phyloP scores from a whole-genome alignment of 2,329 filamentous ascomycete species.

The Aspergillus hiratsukae region DNA sequence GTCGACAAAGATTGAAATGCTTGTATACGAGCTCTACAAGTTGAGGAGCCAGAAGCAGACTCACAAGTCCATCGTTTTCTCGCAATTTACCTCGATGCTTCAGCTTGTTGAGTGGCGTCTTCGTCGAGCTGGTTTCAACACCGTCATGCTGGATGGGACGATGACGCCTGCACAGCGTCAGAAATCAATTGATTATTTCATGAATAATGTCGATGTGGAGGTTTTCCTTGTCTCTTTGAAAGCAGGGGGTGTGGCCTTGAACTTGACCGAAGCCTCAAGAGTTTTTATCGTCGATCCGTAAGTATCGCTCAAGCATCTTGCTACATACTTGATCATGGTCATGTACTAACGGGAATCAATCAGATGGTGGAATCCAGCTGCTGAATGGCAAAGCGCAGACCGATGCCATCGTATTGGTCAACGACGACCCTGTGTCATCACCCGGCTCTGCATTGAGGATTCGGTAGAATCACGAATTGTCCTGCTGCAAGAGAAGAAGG shows the following conservation, averaged over 20 bases:
- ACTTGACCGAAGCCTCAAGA: slow-evolving; percentile 87
- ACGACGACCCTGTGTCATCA: slow-evolving; percentile 88
- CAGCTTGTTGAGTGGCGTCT: slow-evolving; percentile 96
- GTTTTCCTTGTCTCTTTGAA: slow-evolving; percentile 96
- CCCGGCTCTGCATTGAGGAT: slow-evolving; percentile 91
- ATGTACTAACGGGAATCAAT: slow-evolving; percentile 20
- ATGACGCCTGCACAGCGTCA: slow-evolving; percentile 95
- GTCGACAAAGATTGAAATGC: slow-evolving; percentile 94
- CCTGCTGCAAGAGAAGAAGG: slow-evolving; percentile 95
- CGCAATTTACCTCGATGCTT: slow-evolving; percentile 94
- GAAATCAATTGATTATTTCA: slow-evolving; percentile 92
- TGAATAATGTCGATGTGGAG: slow-evolving; percentile 90
- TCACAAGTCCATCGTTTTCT: slow-evolving; percentile 96
- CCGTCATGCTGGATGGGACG: slow-evolving; percentile 94
- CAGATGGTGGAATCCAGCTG: slow-evolving; percentile 99
- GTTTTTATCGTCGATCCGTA: slow-evolving; percentile 96
- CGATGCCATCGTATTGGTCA: slow-evolving; percentile 93
- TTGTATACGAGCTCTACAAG: slow-evolving; percentile 90
- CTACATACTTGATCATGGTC: neutral
- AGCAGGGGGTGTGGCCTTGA: slow-evolving; percentile 90
- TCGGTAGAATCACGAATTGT: slow-evolving; percentile 96
- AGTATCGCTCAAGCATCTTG: slow-evolving; percentile 40
- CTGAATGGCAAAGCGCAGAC: slow-evolving; percentile 97
- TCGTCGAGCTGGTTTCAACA: slow-evolving; percentile 93
- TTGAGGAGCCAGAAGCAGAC: slow-evolving; percentile 88